These are phyloP conservation scores for Trametes polyzona DNA, from an alignment of 1,284 basidiomycete genomes.

Conservation along the genomic window DNA sequence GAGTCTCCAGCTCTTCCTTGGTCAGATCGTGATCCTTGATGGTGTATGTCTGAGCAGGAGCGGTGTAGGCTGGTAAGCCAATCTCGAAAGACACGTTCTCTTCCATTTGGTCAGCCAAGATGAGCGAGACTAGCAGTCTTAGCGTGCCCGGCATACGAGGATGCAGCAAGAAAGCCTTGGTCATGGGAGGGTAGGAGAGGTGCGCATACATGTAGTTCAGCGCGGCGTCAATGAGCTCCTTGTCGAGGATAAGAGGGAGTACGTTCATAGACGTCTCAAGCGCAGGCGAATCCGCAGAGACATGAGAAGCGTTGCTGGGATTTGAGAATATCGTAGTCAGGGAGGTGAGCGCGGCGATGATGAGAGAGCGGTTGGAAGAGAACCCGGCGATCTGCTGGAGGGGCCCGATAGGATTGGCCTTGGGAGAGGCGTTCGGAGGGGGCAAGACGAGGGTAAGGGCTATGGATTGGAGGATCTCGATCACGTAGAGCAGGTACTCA, in stretches of 20 bases:
- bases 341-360: constrained; percentile 63
- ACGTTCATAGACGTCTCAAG: constrained; percentile 67
- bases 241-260: constrained; percentile 76
- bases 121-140: constrained; percentile 64
- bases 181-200: constrained; percentile 73
- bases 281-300: constrained; percentile 57
- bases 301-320: constrained; percentile 57
- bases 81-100: constrained; percentile 66
- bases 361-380: constrained; percentile 72
- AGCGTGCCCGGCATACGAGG: constrained; percentile 69
- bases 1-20: constrained; percentile 62
- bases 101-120: constrained; percentile 71
- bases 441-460: constrained; percentile 35
- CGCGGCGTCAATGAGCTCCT: constrained; percentile 65
- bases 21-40: constrained; percentile 64
- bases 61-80: constrained; percentile 57
- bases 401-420: constrained; percentile 37
- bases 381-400: constrained; percentile 49
- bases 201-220: constrained; percentile 80
- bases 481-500: constrained; percentile 69
- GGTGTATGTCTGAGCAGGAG: constrained; percentile 50
- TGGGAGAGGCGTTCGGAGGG: constrained; percentile 28
- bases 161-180: constrained; percentile 75
- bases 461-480: constrained; percentile 61
- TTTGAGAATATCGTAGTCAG: constrained; percentile 66